Evolutionary conservation across 2,329 filamentous ascomycete species (phyloP).

Genomic region (Aureobasidium mangrovei): DNA sequence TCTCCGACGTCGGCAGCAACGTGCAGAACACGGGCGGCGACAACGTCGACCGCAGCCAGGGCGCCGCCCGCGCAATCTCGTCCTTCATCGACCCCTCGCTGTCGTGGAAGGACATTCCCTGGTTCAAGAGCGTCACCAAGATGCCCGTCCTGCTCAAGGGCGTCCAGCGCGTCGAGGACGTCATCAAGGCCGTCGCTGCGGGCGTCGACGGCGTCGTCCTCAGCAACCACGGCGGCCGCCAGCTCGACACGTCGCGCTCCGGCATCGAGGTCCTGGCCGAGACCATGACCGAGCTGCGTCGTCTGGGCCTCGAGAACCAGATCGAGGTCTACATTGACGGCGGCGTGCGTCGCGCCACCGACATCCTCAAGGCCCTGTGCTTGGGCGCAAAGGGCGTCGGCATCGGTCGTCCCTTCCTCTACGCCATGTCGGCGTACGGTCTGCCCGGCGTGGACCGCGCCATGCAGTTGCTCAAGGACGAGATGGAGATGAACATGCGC

Average conservation of each 20-base stretch:
- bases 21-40: conserved; percentile 64
- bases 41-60: conserved; percentile 76
- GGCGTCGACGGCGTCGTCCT: conserved; percentile 80
- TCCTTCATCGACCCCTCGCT: conserved; percentile 94
- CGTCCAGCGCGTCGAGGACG: conserved; percentile 91
- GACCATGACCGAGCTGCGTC: conserved; percentile 77
- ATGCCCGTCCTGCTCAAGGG: conserved; percentile 98
- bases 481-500: conserved; percentile 99
- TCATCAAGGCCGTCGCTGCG: conserved; percentile 66
- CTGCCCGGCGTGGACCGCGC: conserved; percentile 79
- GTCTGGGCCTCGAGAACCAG: conserved; percentile 61
- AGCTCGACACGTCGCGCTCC: conserved; percentile 84
- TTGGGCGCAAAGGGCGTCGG: conserved; percentile 87
- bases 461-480: conserved; percentile 86
- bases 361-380: conserved; percentile 92
- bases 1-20: conserved; percentile 62
- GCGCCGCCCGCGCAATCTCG: conserved; percentile 87
- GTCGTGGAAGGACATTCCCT: conserved; percentile 78
- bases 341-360: conserved; percentile 79
- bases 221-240: conserved; percentile 90
- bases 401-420: conserved; percentile 89
- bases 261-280: conserved; percentile 86
- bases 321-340: conserved; percentile 82
- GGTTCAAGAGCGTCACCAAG: conserved; percentile 81
- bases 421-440: conserved; percentile 91